Conservation (phyloP, 352 stramenopile genomes). For the Phytophthora meadii region DNA sequence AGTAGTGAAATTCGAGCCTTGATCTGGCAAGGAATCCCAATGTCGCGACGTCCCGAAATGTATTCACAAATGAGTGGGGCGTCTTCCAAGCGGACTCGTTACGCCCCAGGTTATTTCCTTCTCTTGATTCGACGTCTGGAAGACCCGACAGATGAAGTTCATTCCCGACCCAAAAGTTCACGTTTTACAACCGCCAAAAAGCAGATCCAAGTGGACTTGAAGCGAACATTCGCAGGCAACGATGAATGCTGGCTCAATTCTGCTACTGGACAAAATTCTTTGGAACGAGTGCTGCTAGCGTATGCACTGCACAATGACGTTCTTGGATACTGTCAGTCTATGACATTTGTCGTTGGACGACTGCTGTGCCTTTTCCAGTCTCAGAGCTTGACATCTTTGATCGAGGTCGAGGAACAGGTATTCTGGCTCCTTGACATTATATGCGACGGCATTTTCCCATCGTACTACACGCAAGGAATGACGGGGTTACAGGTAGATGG, state of each 20-base stretch:
- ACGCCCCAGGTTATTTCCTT: conserved; percentile 45
- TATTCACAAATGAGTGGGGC: conserved; percentile 63
- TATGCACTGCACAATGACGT: conserved; percentile 81
- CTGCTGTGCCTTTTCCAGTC: conserved; percentile 67
- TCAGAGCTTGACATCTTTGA: not conserved
- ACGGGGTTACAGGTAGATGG: conserved; percentile 63
- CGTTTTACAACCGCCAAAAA: conserved; percentile 49
- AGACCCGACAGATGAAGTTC: conserved; percentile 29
- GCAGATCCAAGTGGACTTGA: conserved; percentile 72
- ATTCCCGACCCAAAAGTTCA: conserved; percentile 15
- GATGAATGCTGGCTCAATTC: conserved; percentile 69
- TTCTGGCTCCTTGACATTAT: conserved; percentile 71
- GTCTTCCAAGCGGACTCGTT: conserved; percentile 17
- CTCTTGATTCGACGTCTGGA: conserved; percentile 28
- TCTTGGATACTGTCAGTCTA: conserved; percentile 91
- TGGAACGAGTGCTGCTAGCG: conserved; percentile 76
- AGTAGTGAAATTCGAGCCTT: conserved; percentile 28
- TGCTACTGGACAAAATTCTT: conserved; percentile 41
- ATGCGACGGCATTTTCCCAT: conserved; percentile 66
- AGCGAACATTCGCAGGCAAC: conserved; percentile 74
- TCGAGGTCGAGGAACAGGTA: conserved; percentile 48
- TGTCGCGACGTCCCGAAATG: conserved; percentile 41
- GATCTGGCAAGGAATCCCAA: conserved; percentile 62
- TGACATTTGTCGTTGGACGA: conserved; percentile 89
- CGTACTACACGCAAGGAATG: conserved; percentile 76